These are phyloP conservation scores for Syzygium aromaticum DNA, from an alignment of 345 rosid genomes.

Conservation along the genomic window DNA sequence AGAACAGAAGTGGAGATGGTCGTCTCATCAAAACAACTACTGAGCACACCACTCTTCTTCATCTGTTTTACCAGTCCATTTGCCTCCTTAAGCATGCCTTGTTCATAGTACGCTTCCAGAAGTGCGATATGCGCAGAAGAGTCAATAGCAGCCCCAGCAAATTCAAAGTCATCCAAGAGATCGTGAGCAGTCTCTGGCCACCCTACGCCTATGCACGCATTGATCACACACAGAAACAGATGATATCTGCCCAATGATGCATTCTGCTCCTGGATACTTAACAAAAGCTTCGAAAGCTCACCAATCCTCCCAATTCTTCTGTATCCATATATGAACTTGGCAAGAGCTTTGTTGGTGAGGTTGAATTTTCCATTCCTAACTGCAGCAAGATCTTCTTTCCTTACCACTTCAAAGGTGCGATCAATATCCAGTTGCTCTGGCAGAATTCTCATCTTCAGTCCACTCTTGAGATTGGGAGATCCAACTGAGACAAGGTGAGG, in stretches of 20 bases:
- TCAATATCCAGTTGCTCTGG: constrained; percentile 50
- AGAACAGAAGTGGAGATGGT: constrained; percentile 8
- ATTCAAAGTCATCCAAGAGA: constrained; percentile 69
- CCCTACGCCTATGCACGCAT: constrained; percentile 49
- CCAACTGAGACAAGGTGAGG: constrained; percentile 60
- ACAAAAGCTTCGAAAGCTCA: constrained; percentile 50
- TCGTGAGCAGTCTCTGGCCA: constrained; percentile 88
- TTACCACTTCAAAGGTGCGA: constrained; percentile 23
- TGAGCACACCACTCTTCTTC: constrained; percentile 34
- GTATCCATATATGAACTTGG: constrained; percentile 54
- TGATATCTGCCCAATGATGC: constrained; percentile 4
- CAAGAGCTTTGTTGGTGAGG: constrained; percentile 41
- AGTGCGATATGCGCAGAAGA: constrained; percentile 28
- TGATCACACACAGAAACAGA: constrained; percentile 43
- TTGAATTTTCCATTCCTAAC: constrained; percentile 41
- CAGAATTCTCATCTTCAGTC: constrained; percentile 46
- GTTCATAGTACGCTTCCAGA: constrained; percentile 41
- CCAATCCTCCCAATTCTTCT: constrained; percentile 34
- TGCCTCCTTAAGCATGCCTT: constrained; percentile 51
- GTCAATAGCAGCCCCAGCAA: constrained; percentile 31
- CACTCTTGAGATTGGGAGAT: constrained; percentile 47
- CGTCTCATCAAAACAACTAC: constrained; percentile 21
- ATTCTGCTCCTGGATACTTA: constrained; percentile 22
- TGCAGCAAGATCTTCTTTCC: constrained; percentile 28
- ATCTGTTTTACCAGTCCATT: constrained; percentile 48